Evolutionary conservation across 140 eudicot species (phyloP), one percentile per base, ranked within the genome.

Genomic region (Erigeron philadelphicus): DNA sequence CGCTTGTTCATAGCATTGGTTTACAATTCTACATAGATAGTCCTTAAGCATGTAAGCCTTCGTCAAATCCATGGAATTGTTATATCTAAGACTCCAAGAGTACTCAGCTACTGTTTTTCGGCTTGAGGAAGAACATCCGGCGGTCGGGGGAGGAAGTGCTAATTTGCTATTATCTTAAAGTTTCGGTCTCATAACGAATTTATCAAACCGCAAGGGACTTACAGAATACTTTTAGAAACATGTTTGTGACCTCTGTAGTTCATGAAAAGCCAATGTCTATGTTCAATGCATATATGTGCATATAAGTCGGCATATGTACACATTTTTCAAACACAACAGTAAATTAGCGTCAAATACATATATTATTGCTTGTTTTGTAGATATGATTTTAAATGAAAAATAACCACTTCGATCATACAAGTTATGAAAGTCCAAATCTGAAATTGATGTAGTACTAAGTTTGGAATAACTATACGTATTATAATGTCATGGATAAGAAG

Each of bases 231-330:
- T 63, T 0, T 65, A 56, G 50, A 72, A 72, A n/a, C 66, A 15
- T 44, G 67, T 42, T 74, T 56, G 35, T 38, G 67, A 62, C 79
- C 63, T 31, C 19, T 57, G 11, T 54, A 66, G 40, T 17, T 19
- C 53, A 47, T 47, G 74, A 75, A 75, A 58, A 61, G 73, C 42
- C 67, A 56, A 66, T 44, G 23, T 8, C 15, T 73, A 0, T 54
- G 47, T 64, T 62, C 63, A 72, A 61, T 18, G 63, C 12, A 72
- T 72, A n/a, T 19, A 41, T 35, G 61, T 42, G 43, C 55, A 55
- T 19, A 18, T 59, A 25, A 1, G 35, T 25, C 35, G 3, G 44
- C 46, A 13, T 64, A 55, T 44, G 23, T 45, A 43, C 59, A 64
- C 1, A 9, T 72, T 11, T 69, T 18, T 16, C 21, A 9, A 18